Evolutionary conservation across 805 yeast species (phyloP), one percentile per base, ranked within the genome.

Genomic region (Schwanniomyces yamadae): DNA sequence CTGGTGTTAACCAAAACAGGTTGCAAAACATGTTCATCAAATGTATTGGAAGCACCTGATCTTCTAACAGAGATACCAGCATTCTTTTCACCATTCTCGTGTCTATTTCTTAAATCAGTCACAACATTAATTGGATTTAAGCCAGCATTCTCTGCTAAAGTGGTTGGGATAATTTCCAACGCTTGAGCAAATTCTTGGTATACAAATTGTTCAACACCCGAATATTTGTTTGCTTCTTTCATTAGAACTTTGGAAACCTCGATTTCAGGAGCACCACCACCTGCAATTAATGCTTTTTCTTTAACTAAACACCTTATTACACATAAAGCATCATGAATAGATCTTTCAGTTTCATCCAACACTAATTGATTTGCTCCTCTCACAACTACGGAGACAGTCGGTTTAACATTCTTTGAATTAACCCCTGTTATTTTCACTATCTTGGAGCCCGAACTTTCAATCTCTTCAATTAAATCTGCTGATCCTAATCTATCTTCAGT

Each of bases 191-290:
- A 89, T 64, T 90, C 96, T 55, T 80, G 82, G 80, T 86, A 90
- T 50, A 95, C 90, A 45, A 87, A 78, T 37, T 91, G 90, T 61
- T 89, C 95, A 8, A 87, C 85, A 33, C 97, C 97, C 13, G 85
- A 76, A 47, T 84, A 70, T 35, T 77, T 67, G 45, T 80, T 73
- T 20, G 95, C 74, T 59, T 88, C 95, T 48, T 78, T 80, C 49
- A 76, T 68, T 47, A 89, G 66, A 10, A 77, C 76, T 45, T 91
- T 78, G 8, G 96, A 79, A 6, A 87, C 82, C 69, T 90, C 96
- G 46, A 89, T 80, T 65, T 89, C 97, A 30, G 98, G 95, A 5
- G 99, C 98, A 52, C 98, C 99, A 45, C 99, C 99, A 52, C 99
- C 99, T 10, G 98, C 96, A 66, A 93, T 89, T 56, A 85, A 69